phyloP scores from a whole-genome alignment of 371 early-diverging fungal genomes.

The Rhizopus stolonifer region DNA sequence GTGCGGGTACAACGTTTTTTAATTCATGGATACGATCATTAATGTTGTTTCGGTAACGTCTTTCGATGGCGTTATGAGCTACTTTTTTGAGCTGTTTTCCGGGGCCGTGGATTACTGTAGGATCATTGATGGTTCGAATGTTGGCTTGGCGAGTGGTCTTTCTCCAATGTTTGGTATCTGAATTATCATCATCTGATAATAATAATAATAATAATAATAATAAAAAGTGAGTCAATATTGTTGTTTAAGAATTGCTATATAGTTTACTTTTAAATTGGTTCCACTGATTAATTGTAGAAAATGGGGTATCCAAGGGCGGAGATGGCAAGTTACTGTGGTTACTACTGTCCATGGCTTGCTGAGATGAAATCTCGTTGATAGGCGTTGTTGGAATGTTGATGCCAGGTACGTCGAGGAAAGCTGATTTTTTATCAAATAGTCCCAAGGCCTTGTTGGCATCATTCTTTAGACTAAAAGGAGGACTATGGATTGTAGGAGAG shows the following conservation, averaged over 20 bases:
- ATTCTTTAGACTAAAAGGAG: conserved; percentile 10
- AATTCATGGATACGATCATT: conserved; percentile 86
- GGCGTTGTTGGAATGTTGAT: conserved; percentile 32
- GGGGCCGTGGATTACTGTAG: conserved; percentile 2
- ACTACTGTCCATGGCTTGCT: not conserved
- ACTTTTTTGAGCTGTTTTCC: conserved; percentile 63
- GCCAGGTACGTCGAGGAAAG: conserved; percentile 15
- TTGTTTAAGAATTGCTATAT: no score
- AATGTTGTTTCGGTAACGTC: conserved; percentile 87
- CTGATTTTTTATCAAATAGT: conserved; percentile 2
- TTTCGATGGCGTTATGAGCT: conserved; percentile 89
- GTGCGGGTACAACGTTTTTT: conserved; percentile 78
- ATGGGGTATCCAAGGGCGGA: conserved; percentile 17
- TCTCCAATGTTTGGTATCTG: conserved; percentile 16
- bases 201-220: not conserved
- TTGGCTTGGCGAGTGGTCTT: conserved; percentile 4
- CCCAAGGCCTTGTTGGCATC: conserved; percentile 18
- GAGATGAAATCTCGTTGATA: conserved; percentile 6
- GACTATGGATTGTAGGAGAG: conserved; percentile 12
- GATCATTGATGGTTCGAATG: conserved; percentile 1
- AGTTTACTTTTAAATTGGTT: conserved; percentile 16
- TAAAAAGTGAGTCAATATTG: not conserved
- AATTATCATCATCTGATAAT: not conserved
- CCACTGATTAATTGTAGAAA: conserved; percentile 24
- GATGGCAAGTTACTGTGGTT: conserved; percentile 10